Evolutionary conservation across 2,329 filamentous ascomycete genomes (phyloP).

Genomic region (Trichoderma oligosporum): DNA sequence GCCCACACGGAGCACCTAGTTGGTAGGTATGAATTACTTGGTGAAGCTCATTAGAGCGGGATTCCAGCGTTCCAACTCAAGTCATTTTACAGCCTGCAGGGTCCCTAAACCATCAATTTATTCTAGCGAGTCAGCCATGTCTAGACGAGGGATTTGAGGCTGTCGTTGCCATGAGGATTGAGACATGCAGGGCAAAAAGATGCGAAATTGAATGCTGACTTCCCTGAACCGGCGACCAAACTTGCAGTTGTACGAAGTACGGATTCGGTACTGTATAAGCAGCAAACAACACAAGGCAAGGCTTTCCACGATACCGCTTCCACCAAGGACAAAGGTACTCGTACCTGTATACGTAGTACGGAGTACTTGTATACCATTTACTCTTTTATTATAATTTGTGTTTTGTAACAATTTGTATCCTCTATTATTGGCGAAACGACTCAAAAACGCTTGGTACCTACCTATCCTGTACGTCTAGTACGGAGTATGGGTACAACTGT

Average conservation of each 20-base stretch:
- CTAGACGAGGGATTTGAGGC: background rate
- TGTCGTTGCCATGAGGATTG: constrained; percentile 3
- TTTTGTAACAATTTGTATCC: too few relatives aligned
- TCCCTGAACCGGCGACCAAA: background rate
- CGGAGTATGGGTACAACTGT: too few relatives aligned
- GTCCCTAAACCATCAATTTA: background rate
- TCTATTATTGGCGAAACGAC: too few relatives aligned
- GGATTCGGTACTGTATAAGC: background rate
- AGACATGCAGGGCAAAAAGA: constrained; percentile 12
- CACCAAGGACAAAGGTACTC: too few relatives aligned
- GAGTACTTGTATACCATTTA: too few relatives aligned
- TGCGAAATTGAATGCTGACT: constrained; percentile 4
- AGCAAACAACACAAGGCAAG: too few relatives aligned
- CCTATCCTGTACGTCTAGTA: too few relatives aligned
- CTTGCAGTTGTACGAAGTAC: background rate
- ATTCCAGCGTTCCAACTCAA: background rate
- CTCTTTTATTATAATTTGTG: too few relatives aligned
- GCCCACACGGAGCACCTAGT: background rate
- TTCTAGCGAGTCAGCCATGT: background rate
- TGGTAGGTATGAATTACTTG: too few relatives aligned
- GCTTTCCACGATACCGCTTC: too few relatives aligned
- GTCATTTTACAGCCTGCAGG: background rate
- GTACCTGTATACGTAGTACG: too few relatives aligned
- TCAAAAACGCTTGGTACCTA: too few relatives aligned
- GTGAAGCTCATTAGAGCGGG: constrained; percentile 5